Base-by-base conservation (phyloP, 371 early-diverging fungal genomes). In the Saksenaea vasiformis region DNA sequence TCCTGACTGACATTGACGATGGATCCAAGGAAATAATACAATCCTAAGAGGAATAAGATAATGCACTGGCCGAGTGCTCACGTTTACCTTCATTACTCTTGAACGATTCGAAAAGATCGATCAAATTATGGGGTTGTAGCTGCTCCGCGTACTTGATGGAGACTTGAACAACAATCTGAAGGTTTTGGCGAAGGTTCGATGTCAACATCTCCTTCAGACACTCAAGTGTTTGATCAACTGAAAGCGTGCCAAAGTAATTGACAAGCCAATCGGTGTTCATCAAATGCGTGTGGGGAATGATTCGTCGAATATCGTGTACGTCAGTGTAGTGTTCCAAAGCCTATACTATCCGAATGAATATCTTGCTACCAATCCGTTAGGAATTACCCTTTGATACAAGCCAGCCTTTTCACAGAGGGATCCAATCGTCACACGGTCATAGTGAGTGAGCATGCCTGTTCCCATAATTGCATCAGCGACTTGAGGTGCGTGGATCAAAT, bases 381-480 rank as follows among this genome's bases (percentile, higher is more conserved):
- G 0, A 74, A 75, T 64, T 71, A 87, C 90, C 34, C 97, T 83
- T 84, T 98, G 98, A 74, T 90, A 94, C 41, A 98, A 82, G 3
- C 97, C 97, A 27, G 98, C 97, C 81, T 96, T 96, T 77, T 98
- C 99, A 73, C 98, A 98, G 58, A 98, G 88, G 58, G 83, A 74
- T 24, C 97, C 99, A 73, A 98, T 89, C 47, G 90, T 86, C 7
- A 91, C 87, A 28, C 91, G 89, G 72, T 98, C 99, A 70, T 98
- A 98, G 69, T 97, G 94, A 28, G 90, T 89, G 68, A 98, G 92
- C 93, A 97, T 93, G 62, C 91, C 87, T 69, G 96, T 95, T 57
- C 97, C 93, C 36, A 98, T 77, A 64, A 98, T 98, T 54, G 98
- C 99, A 77, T 98, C 98, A 26, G 99, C 99, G 10, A 98, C 98